Evolutionary conservation across 441 rosid species (phyloP), one percentile per base, ranked within the genome.

Genomic region (Pelargonium citronellum): DNA sequence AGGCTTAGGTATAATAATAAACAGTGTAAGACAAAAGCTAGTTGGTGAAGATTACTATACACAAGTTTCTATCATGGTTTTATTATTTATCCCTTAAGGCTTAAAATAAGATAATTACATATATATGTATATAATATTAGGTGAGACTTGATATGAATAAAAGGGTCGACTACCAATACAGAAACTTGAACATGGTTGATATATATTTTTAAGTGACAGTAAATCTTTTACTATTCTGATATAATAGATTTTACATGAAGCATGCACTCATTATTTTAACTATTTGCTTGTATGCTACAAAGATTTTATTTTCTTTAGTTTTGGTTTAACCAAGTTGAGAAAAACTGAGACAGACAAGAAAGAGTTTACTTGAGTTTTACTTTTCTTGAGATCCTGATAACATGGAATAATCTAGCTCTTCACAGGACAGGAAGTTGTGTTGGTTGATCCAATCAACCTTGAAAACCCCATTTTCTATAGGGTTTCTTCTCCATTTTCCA

Each of bases 381-480:
- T 62, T 20, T 41, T 64, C 4, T 13, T 8, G 27, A 60, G 71
- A 3, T 55, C 63, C 58, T 46, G 5, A 66, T 0, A 30, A 30
- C 37, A 30, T 30, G 37, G 37, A 30, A 30, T 30, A 30, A 30
- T 30, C 1, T 30, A 30, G 37, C 37, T 30, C 37, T 4, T 30
- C 37, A 30, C 37, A 30, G 4, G 37, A 1, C 37, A 30, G 72
- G 67, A 74, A 64, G 68, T 47, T 69, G 74, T 39, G 73, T 72
- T 75, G 74, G 76, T 70, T 67, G 75, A 77, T 73, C 81, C 70
- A 58, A 30, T 68, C 71, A 47, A 37, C 30, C 67, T 68, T 78
- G 74, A 70, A 74, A 72, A 46, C 19, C 5, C 15, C 20, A 30
- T 30, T 69, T 74, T 64, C 30, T 37, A 20, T 17, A 5, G 37